Evolutionary conservation across 2,329 filamentous ascomycete genomes (phyloP).

Genomic region (Elsinoe australis): DNA sequence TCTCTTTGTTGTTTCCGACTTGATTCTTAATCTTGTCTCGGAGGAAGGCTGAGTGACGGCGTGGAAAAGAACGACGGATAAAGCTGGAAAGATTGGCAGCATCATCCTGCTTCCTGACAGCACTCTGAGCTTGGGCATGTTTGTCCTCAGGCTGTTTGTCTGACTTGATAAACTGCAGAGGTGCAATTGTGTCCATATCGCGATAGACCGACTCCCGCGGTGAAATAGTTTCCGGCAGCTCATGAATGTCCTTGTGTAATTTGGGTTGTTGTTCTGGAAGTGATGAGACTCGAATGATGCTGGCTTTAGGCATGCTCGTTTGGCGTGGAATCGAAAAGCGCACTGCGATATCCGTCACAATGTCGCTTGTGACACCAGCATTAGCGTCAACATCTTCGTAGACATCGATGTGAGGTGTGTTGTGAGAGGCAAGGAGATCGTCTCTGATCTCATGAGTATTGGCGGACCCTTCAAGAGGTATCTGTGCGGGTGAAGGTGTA

Average conservation of each 20-base stretch:
- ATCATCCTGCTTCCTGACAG: constrained; percentile 1
- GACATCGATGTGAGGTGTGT: neutral
- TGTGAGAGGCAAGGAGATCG: neutral
- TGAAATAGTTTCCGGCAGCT: constrained; percentile 14
- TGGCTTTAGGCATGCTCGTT: constrained; percentile 25
- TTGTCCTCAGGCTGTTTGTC: constrained; percentile 9
- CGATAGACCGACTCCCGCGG: constrained; percentile 18
- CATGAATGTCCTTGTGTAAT: constrained; percentile 16
- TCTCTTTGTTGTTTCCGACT: constrained; percentile 5
- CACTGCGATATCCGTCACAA: constrained; percentile 33
- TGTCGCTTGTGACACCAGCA: constrained; percentile 27
- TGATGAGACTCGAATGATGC: constrained; percentile 23
- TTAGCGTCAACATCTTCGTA: constrained; percentile 25
- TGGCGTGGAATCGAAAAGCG: constrained; percentile 32
- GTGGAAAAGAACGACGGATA: constrained; percentile 22
- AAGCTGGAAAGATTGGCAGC: constrained; percentile 20
- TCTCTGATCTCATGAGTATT: too few species aligned
- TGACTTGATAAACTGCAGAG: constrained; percentile 30
- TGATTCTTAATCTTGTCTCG: constrained; percentile 13
- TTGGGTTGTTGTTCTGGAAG: constrained; percentile 24
- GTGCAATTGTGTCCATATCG: constrained; percentile 27
- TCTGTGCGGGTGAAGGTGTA: constrained; percentile 12
- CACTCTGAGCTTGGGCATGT: too few species aligned
- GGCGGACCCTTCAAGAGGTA: too few species aligned
- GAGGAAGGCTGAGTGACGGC: constrained; percentile 19